Evolutionary conservation across 495 filamentous ascomycete species (phyloP).

Genomic region (Opeltia flavorubescens): DNA sequence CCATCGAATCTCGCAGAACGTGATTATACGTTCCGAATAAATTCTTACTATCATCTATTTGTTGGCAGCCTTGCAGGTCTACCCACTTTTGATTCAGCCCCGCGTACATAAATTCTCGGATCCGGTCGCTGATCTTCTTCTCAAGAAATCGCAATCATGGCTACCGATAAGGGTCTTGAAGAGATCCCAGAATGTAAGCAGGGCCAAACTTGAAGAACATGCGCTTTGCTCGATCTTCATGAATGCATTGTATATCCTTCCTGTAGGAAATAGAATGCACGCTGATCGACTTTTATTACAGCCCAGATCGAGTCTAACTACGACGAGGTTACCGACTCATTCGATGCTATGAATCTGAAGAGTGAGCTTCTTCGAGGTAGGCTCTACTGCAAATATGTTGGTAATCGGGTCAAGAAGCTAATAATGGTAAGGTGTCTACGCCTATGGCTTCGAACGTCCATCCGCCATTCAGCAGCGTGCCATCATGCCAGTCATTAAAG

Average conservation of each 20-base stretch:
- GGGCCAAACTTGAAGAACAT: too few species aligned
- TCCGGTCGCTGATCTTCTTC: conserved; percentile 56
- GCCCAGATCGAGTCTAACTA: conserved; percentile 99
- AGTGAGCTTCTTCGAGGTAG: conserved; percentile 91
- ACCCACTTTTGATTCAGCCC: conserved; percentile 11
- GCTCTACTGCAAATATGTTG: conserved; percentile 15
- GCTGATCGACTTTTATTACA: conserved; percentile 26
- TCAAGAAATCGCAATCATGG: conserved; percentile 73
- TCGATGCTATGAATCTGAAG: conserved; percentile 96
- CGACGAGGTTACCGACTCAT: conserved; percentile 98
- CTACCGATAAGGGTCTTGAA: conserved; percentile 90
- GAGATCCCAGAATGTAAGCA: conserved; percentile 77
- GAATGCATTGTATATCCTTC: too few species aligned
- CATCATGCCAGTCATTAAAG: conserved; percentile 99
- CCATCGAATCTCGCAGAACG: too few species aligned
- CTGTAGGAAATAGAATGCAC: background rate
- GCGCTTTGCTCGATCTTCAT: background rate
- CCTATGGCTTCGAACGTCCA: conserved; percentile 97
- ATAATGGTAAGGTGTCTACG: conserved; percentile 70
- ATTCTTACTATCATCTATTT: background rate
- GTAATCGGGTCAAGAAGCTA: conserved; percentile 11
- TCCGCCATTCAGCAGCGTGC: conserved; percentile 99
- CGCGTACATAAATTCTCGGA: background rate
- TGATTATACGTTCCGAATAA: too few species aligned
- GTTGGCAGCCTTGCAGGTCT: conserved; percentile 7